phyloP scores from a whole-genome alignment of 352 stramenopile species.

The Salisapilia sapeloensis region DNA sequence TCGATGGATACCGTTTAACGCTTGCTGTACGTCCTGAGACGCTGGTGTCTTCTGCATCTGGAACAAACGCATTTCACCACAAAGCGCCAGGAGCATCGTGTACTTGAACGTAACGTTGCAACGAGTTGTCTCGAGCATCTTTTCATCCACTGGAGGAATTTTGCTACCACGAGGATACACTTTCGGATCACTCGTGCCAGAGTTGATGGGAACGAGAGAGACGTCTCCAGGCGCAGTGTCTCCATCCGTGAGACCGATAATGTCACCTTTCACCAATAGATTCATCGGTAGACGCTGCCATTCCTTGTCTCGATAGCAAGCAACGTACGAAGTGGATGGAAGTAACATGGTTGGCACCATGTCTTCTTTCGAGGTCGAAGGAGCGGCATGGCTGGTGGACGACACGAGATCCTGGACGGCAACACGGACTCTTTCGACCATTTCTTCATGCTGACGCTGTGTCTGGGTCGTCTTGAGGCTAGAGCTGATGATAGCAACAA shows the following conservation, averaged over 20 bases:
- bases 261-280: slow-evolving; percentile 57
- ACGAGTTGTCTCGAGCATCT: slow-evolving; percentile 26
- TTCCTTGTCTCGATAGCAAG: slow-evolving; percentile 61
- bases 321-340: slow-evolving; percentile 61
- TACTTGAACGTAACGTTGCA: slow-evolving; percentile 67
- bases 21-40: slow-evolving; percentile 57
- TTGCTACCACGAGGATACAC: slow-evolving; percentile 37
- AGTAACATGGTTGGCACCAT: slow-evolving; percentile 39
- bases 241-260: slow-evolving; percentile 70
- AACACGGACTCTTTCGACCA: slow-evolving; percentile 53
- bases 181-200: background rate
- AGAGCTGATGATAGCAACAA: slow-evolving; percentile 35
- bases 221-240: slow-evolving; percentile 61
- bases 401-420: slow-evolving; percentile 39
- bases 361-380: slow-evolving; percentile 1
- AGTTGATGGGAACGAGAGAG: slow-evolving; percentile 7
- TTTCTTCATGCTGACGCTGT: slow-evolving; percentile 55
- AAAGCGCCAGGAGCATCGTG: slow-evolving; percentile 52
- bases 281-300: slow-evolving; percentile 78
- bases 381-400: background rate
- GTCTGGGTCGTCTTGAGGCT: slow-evolving; percentile 47
- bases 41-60: slow-evolving; percentile 73
- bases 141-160: slow-evolving; percentile 18
- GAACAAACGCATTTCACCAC: slow-evolving; percentile 77
- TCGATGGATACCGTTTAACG: slow-evolving; percentile 54